These are phyloP conservation scores for Penstemon davidsonii DNA, from an alignment of 257 asterid species.

Conservation along the genomic window DNA sequence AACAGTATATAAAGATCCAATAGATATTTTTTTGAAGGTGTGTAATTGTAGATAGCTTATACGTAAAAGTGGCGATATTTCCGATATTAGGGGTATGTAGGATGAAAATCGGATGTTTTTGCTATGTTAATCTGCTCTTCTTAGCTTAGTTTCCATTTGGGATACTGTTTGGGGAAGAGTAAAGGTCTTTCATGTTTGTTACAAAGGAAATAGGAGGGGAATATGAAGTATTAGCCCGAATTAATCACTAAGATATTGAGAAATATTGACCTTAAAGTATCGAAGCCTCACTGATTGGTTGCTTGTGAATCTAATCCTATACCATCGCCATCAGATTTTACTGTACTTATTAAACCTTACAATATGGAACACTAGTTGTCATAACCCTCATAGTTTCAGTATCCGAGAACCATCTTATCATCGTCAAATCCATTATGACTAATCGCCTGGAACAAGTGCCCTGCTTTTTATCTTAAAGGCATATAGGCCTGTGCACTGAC, in stretches of 20 bases:
- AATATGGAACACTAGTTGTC: background rate
- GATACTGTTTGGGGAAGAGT: background rate
- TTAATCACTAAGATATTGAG: background rate
- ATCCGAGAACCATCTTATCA: background rate
- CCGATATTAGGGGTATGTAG: background rate
- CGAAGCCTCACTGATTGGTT: background rate
- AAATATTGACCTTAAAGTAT: background rate
- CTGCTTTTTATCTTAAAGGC: background rate
- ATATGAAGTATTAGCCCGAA: background rate
- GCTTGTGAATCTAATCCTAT: background rate
- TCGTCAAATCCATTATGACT: background rate
- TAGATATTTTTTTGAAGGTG: background rate
- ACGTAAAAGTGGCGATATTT: too few relatives aligned
- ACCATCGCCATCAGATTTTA: background rate
- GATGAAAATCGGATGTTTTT: background rate
- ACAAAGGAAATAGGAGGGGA: background rate
- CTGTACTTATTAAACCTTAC: background rate
- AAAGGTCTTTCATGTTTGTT: background rate
- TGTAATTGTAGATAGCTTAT: too few relatives aligned
- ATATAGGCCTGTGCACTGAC: background rate
- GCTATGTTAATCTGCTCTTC: background rate
- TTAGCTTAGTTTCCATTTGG: background rate
- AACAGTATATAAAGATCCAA: background rate
- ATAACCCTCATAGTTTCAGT: background rate
- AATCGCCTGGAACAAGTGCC: background rate